These are phyloP conservation scores for Cyberlindnera xylosilytica DNA, from an alignment of 805 yeast genomes.

Conservation along the genomic window DNA sequence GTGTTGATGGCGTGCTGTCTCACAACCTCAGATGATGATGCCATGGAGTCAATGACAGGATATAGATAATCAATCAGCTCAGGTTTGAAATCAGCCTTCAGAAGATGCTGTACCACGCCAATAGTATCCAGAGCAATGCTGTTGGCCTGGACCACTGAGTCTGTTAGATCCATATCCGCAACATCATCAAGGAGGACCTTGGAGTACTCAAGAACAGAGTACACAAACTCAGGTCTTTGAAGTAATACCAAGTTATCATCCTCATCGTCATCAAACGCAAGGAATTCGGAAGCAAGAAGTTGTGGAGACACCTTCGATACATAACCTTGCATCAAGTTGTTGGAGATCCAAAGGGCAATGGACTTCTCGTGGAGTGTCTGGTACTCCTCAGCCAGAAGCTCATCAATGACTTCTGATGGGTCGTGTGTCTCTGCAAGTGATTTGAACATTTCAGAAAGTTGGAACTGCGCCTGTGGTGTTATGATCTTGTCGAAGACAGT, in stretches of 20 bases:
- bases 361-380: conserved; percentile 21
- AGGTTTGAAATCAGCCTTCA: conserved; percentile 30
- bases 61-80: conserved; percentile 70
- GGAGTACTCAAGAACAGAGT: conserved; percentile 36
- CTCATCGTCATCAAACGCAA: conserved; percentile 28
- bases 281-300: conserved; percentile 25
- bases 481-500: conserved; percentile 23
- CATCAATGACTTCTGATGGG: conserved; percentile 21
- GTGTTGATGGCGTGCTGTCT: conserved; percentile 53
- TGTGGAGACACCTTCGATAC: conserved; percentile 13
- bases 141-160: conserved; percentile 15
- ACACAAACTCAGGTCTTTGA: conserved; percentile 29
- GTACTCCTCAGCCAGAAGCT: conserved; percentile 21
- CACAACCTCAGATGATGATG: conserved; percentile 46
- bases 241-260: conserved; percentile 6
- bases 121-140: conserved; percentile 46
- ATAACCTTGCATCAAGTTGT: conserved; percentile 30
- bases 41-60: conserved; percentile 70
- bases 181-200: conserved; percentile 39
- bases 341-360: conserved; percentile 38
- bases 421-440: conserved; percentile 20
- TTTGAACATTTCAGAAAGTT: conserved; percentile 19
- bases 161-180: conserved; percentile 20
- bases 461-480: conserved; percentile 22
- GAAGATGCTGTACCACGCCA: conserved; percentile 27